Conservation (phyloP, 768 basidiomycete genomes). For the Cubamyces lactineus region DNA sequence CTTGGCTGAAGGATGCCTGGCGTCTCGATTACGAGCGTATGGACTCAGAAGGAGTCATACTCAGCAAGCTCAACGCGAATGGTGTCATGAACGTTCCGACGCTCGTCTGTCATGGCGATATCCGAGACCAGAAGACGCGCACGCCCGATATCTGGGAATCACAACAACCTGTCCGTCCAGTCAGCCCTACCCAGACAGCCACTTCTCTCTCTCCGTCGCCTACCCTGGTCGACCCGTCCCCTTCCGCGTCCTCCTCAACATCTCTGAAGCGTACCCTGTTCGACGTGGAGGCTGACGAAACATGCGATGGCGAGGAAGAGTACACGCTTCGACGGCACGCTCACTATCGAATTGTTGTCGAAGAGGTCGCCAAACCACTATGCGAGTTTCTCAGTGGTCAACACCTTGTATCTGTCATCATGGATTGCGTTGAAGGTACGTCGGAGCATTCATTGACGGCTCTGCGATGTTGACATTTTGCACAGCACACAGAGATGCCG, state of each 20-base stretch:
- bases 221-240: neutral
- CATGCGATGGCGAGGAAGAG: neutral
- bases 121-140: neutral
- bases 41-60: neutral
- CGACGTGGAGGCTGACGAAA: neutral
- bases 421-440: slow-evolving; percentile 4
- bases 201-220: neutral
- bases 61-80: neutral
- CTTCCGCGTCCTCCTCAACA: neutral
- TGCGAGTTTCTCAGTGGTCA: neutral
- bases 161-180: neutral
- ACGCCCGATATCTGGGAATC: neutral
- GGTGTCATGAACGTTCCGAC: neutral
- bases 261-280: neutral
- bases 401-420: neutral
- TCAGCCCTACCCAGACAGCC: neutral
- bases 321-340: neutral
- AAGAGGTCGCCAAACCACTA: slow-evolving; percentile 9
- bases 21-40: neutral
- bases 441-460: neutral
- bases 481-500: neutral
- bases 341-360: slow-evolving; percentile 13
- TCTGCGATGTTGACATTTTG: no score
- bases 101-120: neutral
- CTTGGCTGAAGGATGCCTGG: neutral